Percentiles rank a stretch among this genome's conserved stretches.
These are phyloP conservation scores for Pythium coloratum DNA, from an alignment of 352 stramenopile genomes.

Conservation along the genomic window DNA sequence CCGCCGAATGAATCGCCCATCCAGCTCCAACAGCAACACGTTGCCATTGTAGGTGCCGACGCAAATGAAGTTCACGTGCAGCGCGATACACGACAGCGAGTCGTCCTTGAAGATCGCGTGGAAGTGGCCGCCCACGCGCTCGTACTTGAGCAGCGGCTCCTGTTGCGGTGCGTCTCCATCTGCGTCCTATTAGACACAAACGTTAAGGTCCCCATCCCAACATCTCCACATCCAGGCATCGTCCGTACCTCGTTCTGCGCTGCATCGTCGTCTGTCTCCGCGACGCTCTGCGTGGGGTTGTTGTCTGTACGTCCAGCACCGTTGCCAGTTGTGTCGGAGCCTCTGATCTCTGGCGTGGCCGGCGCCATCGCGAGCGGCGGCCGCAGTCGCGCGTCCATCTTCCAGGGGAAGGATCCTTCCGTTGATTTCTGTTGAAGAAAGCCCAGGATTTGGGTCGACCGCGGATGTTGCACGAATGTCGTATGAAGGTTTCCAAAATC, in stretches of 20 bases:
- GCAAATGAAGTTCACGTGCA: constrained; percentile 82
- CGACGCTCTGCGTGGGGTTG: not conserved
- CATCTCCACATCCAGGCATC: not conserved
- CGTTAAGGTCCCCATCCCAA: no score
- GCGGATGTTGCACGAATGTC: constrained; percentile 6
- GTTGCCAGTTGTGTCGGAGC: not conserved
- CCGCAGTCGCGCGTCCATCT: no score
- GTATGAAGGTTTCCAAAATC: not conserved
- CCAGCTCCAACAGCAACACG: constrained; percentile 75
- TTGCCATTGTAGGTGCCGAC: constrained; percentile 79
- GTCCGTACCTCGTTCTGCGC: not conserved
- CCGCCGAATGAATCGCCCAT: constrained; percentile 74
- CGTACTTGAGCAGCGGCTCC: constrained; percentile 86
- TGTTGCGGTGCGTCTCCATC: constrained; percentile 23
- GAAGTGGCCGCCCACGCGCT: constrained; percentile 82
- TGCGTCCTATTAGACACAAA: not conserved
- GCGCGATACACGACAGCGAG: constrained; percentile 76
- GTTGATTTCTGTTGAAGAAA: constrained; percentile 6
- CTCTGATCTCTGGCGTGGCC: not conserved
- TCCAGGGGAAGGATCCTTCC: no score
- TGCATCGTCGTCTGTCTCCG: not conserved
- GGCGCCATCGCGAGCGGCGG: not conserved
- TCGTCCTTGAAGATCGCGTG: constrained; percentile 88
- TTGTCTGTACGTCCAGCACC: not conserved
- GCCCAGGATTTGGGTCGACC: not conserved